phyloP scores from a whole-genome alignment of 495 filamentous ascomycete genomes.

The Pyronema domesticum region DNA sequence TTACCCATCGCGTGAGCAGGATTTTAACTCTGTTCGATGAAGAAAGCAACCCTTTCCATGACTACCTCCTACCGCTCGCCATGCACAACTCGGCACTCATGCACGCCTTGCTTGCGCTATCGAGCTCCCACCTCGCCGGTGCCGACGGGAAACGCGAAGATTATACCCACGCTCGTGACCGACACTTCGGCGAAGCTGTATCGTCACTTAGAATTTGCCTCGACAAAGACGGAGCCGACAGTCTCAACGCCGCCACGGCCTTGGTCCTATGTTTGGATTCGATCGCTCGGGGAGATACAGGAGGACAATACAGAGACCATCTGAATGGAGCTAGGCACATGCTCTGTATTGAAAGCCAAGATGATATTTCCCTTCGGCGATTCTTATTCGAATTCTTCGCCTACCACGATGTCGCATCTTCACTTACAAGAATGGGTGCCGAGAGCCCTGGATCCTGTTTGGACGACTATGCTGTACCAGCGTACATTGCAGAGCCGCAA shows the following conservation, averaged over 20 bases:
- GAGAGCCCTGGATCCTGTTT: constrained; percentile 38
- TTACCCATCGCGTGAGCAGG: constrained; percentile 59
- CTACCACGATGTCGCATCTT: constrained; percentile 71
- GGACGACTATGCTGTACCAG: constrained; percentile 31
- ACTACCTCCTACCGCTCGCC: constrained; percentile 73
- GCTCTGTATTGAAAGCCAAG: constrained; percentile 36
- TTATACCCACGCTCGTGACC: constrained; percentile 35
- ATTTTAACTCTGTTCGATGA: constrained; percentile 73
- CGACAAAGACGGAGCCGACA: constrained; percentile 28
- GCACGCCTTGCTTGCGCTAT: constrained; percentile 79
- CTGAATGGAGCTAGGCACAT: constrained; percentile 59
- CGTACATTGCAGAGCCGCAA: constrained; percentile 55
- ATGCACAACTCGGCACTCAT: constrained; percentile 69
- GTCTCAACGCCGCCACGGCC: constrained; percentile 54
- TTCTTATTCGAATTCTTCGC: constrained; percentile 90
- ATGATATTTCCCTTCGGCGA: constrained; percentile 41
- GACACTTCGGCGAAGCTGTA: constrained; percentile 43
- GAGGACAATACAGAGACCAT: constrained; percentile 65
- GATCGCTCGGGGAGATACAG: constrained; percentile 57
- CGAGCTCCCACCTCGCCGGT: constrained; percentile 61
- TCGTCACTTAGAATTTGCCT: constrained; percentile 34
- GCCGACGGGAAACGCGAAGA: constrained; percentile 27
- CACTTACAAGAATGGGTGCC: constrained; percentile 44
- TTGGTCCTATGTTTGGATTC: constrained; percentile 68
- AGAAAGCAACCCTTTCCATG: constrained; percentile 74